These are phyloP conservation scores for Leccinum variicolor DNA, from an alignment of 768 basidiomycete genomes.

Conservation along the genomic window DNA sequence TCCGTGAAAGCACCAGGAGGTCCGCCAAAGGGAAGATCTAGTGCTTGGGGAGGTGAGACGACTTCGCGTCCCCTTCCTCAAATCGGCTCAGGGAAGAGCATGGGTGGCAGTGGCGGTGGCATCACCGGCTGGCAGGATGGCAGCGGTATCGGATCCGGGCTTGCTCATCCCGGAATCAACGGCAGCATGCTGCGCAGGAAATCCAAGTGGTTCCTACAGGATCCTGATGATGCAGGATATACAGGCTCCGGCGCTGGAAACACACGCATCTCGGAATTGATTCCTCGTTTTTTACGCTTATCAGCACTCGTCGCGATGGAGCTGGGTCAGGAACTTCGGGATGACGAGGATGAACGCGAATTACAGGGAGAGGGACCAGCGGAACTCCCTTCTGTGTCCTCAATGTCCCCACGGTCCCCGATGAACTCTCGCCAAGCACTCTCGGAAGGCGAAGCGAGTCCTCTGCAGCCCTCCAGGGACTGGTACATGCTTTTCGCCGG, in stretches of 20 bases:
- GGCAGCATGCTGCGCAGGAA: constrained; percentile 61
- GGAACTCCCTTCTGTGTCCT: constrained; percentile 8
- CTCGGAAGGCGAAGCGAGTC: constrained; percentile 41
- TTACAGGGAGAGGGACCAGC: constrained; percentile 27
- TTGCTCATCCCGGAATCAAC: constrained; percentile 50
- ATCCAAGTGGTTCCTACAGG: constrained; percentile 25
- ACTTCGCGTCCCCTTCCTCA: constrained; percentile 19
- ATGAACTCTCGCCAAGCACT: constrained; percentile 21
- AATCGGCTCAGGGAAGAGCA: constrained; percentile 19
- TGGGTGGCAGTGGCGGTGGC: constrained; percentile 40
- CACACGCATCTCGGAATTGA: constrained; percentile 62
- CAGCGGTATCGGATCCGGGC: constrained; percentile 68
- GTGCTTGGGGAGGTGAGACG: constrained; percentile 27
- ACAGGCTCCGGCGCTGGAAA: constrained; percentile 47
- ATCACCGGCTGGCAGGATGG: constrained; percentile 76
- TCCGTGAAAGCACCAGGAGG: constrained; percentile 25
- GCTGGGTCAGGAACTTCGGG: constrained; percentile 65
- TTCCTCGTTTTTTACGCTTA: constrained; percentile 69
- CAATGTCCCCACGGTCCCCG: constrained; percentile 11
- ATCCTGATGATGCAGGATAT: constrained; percentile 23
- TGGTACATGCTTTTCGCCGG: constrained; percentile 86
- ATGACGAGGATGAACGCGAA: constrained; percentile 45
- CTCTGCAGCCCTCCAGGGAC: constrained; percentile 63
- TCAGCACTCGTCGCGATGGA: constrained; percentile 79
- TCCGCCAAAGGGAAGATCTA: constrained; percentile 17